Evolutionary conservation across 179 eudicot genomes (phyloP).

Genomic region (Drosera spatulata): DNA sequence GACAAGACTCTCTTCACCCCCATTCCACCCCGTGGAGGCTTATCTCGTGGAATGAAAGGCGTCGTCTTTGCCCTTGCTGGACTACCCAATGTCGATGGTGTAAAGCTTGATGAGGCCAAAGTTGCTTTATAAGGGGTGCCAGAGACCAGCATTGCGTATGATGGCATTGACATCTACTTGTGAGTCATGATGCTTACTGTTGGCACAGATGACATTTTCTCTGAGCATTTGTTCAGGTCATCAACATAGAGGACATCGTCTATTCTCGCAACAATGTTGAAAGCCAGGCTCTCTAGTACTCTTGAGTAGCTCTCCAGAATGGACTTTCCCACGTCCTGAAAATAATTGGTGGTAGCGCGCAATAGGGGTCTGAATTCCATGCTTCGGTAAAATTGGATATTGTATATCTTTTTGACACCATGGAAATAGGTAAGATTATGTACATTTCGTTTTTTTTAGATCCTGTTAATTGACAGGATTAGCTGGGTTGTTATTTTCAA

Average conservation of each 20-base stretch:
- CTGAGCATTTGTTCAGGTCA: conserved; percentile 52
- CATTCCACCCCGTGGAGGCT: conserved; percentile 51
- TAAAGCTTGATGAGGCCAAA: conserved; percentile 29
- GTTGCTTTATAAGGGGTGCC: conserved; percentile 56
- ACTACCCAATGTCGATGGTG: conserved; percentile 38
- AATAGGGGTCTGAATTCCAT: no score
- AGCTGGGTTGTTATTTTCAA: no score
- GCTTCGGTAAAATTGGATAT: no score
- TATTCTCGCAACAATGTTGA: conserved; percentile 62
- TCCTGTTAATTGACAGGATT: no score
- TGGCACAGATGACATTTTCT: conserved; percentile 31
- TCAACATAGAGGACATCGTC: conserved; percentile 78
- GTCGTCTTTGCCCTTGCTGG: conserved; percentile 49
- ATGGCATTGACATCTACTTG: conserved; percentile 33
- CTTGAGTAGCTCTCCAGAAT: conserved; percentile 82
- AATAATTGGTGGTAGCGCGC: background rate
- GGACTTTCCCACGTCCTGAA: conserved; percentile 71
- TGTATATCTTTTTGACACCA: no score
- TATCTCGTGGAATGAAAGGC: conserved; percentile 40
- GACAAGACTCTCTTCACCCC: conserved; percentile 75
- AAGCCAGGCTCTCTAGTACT: conserved; percentile 75
- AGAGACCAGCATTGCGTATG: conserved; percentile 34
- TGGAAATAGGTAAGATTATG: no score
- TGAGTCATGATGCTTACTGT: conserved; percentile 41
- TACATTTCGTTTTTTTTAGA: no score